Evolutionary conservation across 345 rosid genomes (phyloP), one percentile per base, ranked within the genome.

Genomic region (Trapa bicornis): DNA sequence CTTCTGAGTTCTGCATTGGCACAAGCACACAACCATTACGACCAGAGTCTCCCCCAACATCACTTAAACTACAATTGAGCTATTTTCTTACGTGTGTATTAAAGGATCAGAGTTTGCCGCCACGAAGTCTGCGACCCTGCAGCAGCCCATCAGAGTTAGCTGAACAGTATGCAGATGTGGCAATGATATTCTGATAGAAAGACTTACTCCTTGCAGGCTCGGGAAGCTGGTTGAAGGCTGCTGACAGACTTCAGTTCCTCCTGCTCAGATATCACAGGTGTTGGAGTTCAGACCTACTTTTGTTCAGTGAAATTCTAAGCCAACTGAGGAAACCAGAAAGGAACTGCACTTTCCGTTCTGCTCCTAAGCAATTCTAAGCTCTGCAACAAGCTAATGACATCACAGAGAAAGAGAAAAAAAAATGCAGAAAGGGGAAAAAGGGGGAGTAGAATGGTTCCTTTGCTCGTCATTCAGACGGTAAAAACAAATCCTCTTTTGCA

Each of bases 171-270:
- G 12, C 11, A 16, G 47, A 65, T 35, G 57, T 37, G 43, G 2
- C 57, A 12, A 53, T 47, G 68, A 42, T 68, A 16, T 65, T 13
- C 69, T 62, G 35, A 22, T 22, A 32, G 2, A 9, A 3, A 33
- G 63, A 33, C 96, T 57, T 79, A 93, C 98, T 87, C 98, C 80
- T 93, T 88, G 92, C 97, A 90, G 85, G 72, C 84, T 80, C 52
- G 77, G 67, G 97, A 88, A 61, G 98, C 86, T 5, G 86, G 89
- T 71, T 79, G 86, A 35, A 82, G 79, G 22, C 87, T 80, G 70
- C 84, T 75, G 0, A 81, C 62, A 38, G 86, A 81, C 75, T 86
- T 92, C 43, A 85, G 69, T 65, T 92, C 98, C 47, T 82, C 95
- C 97, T 90, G 87, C 52, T 71, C 72, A 65, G 17, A 65, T 14